Base-by-base conservation (phyloP, 495 filamentous ascomycete genomes). In the Ramalina intermedia region DNA sequence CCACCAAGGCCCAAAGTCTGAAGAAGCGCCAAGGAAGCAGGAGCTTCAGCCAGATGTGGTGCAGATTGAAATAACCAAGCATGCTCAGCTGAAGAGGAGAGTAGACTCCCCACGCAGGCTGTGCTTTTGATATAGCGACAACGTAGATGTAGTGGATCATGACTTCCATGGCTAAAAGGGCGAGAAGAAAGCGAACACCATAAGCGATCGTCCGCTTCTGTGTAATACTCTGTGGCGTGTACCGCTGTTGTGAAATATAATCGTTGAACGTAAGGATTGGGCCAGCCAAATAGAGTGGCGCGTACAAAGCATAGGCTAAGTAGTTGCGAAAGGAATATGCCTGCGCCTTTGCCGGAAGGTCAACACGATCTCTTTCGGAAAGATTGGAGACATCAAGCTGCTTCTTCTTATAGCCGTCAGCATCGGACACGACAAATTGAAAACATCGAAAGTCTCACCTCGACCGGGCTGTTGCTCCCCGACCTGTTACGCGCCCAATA, bases 241-340 rank as follows among this genome's bases (percentile, higher is more conserved):
- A 83, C 53, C 85, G 70, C 55, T 72, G 69, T 62, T 99, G 91
- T 14, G 88, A 86, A 46, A 95, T 83, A 69, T 93, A 96, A 68
- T 96, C 91, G 65, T 99, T 99, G 71, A 96, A 99, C 23, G 88
- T 96, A 47, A 96, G 56, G 56, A 99, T 94, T 6, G 91, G 91
- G 1, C 91, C 91, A 0, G 89, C 75, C 24, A 99, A 73, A 61
- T 95, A 99, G 1, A 99, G 73, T 0, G 91, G 93, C 0, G 88
- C 83, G 63, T 99, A 99, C 48, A 95, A 74, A 37, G 78, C 64
- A 63, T 96, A 96, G 26, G 84, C 85, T 41, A 95, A 50, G 60
- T 93, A 96, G 64, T 88, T 91, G 49, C 74, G 68, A 62, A 91
- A 88, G 20, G 74, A 75, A 64, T 77, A 99, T 52, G 89, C 82